Conservation (phyloP, 805 yeast genomes). For the Schizosaccharomyces japonicus region DNA sequence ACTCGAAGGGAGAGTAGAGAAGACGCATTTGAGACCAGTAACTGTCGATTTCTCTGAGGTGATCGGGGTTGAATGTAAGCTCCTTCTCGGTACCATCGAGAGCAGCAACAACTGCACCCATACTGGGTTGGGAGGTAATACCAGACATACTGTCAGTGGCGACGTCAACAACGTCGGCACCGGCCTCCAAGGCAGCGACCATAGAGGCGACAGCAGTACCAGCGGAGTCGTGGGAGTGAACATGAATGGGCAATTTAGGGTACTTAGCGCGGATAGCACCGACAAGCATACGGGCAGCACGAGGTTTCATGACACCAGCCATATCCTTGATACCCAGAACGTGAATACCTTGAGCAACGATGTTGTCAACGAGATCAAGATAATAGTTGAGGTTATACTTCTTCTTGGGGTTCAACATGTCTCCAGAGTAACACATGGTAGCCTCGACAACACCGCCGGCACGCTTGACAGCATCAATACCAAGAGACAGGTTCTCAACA, state of each 20-base stretch:
- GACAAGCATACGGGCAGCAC: constrained; percentile 66
- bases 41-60: constrained; percentile 63
- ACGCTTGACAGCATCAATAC: constrained; percentile 89
- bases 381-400: constrained; percentile 87
- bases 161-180: constrained; percentile 95
- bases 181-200: constrained; percentile 83
- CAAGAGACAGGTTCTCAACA: constrained; percentile 86
- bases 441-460: constrained; percentile 99
- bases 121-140: constrained; percentile 92
- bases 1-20: constrained; percentile 88
- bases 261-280: constrained; percentile 60
- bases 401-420: constrained; percentile 87
- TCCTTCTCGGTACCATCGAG: constrained; percentile 55
- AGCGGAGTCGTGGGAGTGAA: constrained; percentile 97
- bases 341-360: constrained; percentile 88
- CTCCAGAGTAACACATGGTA: constrained; percentile 95
- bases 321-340: constrained; percentile 93
- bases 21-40: constrained; percentile 99
- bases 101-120: constrained; percentile 79
- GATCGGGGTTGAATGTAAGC: constrained; percentile 41
- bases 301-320: constrained; percentile 97
- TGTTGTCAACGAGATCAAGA: constrained; percentile 51
- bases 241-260: constrained; percentile 91
- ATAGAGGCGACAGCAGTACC: constrained; percentile 97
- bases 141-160: constrained; percentile 96